Percentiles rank a stretch among this genome's conserved stretches.
phyloP scores from a whole-genome alignment of 1,284 basidiomycete genomes.

The Ceratobasidium sp. region DNA sequence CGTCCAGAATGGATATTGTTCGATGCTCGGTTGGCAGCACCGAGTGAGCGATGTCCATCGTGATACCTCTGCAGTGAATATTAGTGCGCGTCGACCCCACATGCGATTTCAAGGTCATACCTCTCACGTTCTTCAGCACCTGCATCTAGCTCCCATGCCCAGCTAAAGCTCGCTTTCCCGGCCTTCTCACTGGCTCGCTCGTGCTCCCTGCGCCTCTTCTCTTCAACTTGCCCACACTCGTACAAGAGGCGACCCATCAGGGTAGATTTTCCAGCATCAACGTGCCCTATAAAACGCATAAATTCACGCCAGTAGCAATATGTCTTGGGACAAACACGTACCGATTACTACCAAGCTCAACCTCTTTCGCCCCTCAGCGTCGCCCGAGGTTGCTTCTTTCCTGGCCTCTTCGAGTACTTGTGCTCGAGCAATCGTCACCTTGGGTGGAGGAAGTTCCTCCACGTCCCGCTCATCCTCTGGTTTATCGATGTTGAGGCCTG shows the following conservation, averaged over 20 bases:
- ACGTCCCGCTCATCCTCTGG: constrained; percentile 58
- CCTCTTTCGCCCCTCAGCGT: constrained; percentile 69
- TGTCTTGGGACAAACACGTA: constrained; percentile 57
- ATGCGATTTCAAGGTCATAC: constrained; percentile 59
- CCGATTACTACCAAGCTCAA: constrained; percentile 94
- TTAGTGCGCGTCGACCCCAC: not conserved
- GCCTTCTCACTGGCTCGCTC: constrained; percentile 91
- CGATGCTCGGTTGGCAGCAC: constrained; percentile 80
- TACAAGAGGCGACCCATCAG: constrained; percentile 95
- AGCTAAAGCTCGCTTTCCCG: constrained; percentile 95
- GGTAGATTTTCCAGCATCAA: constrained; percentile 98
- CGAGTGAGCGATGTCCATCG: constrained; percentile 95
- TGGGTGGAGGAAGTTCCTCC: constrained; percentile 67
- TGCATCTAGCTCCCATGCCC: constrained; percentile 97
- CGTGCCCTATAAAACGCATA: constrained; percentile 75
- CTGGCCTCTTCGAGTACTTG: constrained; percentile 87
- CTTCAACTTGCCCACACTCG: constrained; percentile 88
- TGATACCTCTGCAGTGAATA: constrained; percentile 78
- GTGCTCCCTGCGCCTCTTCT: constrained; percentile 85
- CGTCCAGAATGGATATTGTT: constrained; percentile 91
- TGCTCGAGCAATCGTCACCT: constrained; percentile 78
- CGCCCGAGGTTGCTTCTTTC: constrained; percentile 64
- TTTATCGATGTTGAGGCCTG: constrained; percentile 73
- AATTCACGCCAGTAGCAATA: not conserved
- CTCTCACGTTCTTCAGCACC: constrained; percentile 92